phyloP scores from a whole-genome alignment of 352 stramenopile species.

The Phytophthora cactorum region DNA sequence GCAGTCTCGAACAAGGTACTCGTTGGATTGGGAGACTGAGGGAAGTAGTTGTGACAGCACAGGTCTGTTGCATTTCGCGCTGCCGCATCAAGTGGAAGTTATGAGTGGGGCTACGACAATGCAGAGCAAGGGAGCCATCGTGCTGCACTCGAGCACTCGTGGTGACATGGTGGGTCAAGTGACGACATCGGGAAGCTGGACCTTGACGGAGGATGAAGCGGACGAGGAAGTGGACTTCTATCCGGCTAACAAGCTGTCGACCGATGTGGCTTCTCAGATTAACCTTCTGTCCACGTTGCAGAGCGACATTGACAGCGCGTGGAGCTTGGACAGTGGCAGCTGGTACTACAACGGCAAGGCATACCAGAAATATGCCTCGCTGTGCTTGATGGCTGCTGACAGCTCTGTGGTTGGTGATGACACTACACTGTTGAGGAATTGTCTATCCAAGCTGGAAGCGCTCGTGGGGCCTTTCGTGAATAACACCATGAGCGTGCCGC shows the following conservation, averaged over 20 bases:
- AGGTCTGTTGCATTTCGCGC: constrained; percentile 10
- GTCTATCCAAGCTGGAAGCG: constrained; percentile 15
- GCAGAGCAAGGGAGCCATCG: constrained; percentile 25
- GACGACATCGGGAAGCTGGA: constrained; percentile 39
- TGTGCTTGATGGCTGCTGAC: constrained; percentile 63
- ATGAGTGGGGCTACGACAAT: constrained; percentile 1
- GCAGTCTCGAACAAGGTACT: constrained; percentile 7
- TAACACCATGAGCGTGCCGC: constrained; percentile 39
- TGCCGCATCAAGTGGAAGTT: constrained; percentile 8
- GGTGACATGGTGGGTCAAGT: constrained; percentile 53
- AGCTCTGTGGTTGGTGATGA: constrained; percentile 43
- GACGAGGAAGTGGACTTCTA: constrained; percentile 56
- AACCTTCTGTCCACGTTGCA: constrained; percentile 34
- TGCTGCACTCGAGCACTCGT: constrained; percentile 51
- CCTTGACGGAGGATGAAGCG: constrained; percentile 41
- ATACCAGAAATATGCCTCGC: constrained; percentile 69
- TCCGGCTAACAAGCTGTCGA: constrained; percentile 27
- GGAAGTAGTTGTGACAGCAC: background rate
- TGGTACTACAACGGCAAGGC: constrained; percentile 73
- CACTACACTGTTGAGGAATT: constrained; percentile 34
- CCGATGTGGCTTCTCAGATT: constrained; percentile 15
- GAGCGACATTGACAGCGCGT: constrained; percentile 52
- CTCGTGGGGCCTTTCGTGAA: constrained; percentile 48
- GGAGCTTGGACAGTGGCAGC: constrained; percentile 46
- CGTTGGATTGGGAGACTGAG: constrained; percentile 5